Percentiles rank a stretch among this genome's conserved stretches.
Evolutionary conservation across 352 stramenopile species (phyloP).

Genomic region (Globisporangium splendens): DNA sequence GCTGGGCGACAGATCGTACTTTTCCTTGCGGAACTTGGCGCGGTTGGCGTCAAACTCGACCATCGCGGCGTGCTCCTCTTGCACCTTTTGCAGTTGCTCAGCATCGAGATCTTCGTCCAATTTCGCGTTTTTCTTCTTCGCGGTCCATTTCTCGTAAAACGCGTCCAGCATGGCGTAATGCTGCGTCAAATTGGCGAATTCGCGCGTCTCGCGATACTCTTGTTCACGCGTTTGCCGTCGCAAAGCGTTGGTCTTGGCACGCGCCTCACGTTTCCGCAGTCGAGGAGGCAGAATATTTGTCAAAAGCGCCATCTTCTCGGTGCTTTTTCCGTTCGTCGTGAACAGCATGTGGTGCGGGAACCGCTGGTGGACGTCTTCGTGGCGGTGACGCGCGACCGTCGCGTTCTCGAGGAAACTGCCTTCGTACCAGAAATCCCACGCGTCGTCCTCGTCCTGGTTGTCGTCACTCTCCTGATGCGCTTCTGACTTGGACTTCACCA

Average conservation of each 20-base stretch:
- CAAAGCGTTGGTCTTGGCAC: conserved; percentile 31
- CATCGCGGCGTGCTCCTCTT: conserved; percentile 35
- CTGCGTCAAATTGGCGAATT: conserved; percentile 42
- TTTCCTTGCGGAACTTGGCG: conserved; percentile 49
- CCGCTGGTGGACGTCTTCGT: conserved; percentile 40
- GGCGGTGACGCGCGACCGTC: conserved; percentile 49
- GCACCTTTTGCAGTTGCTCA: conserved; percentile 21
- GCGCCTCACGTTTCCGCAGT: conserved; percentile 33
- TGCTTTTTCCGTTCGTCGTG: conserved; percentile 67
- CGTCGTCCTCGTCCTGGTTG: conserved; percentile 12
- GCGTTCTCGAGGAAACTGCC: conserved; percentile 59
- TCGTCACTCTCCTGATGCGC: conserved; percentile 1
- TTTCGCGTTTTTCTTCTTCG: conserved; percentile 30
- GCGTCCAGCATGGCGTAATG: conserved; percentile 64
- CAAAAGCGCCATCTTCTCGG: conserved; percentile 56
- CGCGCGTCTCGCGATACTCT: conserved; percentile 37
- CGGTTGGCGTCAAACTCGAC: conserved; percentile 36
- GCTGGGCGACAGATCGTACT: conserved; percentile 45
- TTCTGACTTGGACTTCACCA: not conserved
- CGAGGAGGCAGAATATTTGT: conserved; percentile 29
- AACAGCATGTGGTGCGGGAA: conserved; percentile 35
- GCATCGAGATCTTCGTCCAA: conserved; percentile 26
- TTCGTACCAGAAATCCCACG: conserved; percentile 75
- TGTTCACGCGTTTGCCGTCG: conserved; percentile 38
- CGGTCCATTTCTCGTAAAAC: conserved; percentile 63